Conservation (phyloP, 2,329 filamentous ascomycete genomes). For the Talaromyces amestolkiae region DNA sequence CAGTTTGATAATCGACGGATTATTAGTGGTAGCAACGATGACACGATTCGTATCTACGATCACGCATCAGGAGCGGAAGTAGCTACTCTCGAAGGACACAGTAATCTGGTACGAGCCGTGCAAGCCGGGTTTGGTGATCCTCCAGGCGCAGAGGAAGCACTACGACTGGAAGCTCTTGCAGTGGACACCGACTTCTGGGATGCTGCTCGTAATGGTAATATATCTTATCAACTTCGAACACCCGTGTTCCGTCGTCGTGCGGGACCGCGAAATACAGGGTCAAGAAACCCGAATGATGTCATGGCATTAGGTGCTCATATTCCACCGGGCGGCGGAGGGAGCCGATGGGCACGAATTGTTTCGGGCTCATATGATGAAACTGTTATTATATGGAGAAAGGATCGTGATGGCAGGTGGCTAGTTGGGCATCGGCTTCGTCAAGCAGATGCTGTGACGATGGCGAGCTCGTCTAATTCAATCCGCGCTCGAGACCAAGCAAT, state of each 20-base stretch:
- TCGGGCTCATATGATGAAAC: slow-evolving; percentile 95
- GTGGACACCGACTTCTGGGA: slow-evolving; percentile 72
- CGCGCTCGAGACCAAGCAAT: slow-evolving; percentile 18
- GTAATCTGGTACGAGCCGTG: slow-evolving; percentile 83
- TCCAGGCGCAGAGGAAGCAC: slow-evolving; percentile 72
- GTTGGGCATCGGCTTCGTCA: slow-evolving; percentile 72
- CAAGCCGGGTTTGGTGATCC: slow-evolving; percentile 92
- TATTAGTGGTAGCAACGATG: slow-evolving; percentile 93
- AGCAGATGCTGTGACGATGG: slow-evolving; percentile 47
- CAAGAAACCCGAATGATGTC: slow-evolving; percentile 70
- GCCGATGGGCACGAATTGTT: slow-evolving; percentile 88
- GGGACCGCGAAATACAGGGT: slow-evolving; percentile 62
- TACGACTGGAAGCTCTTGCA: slow-evolving; percentile 68
- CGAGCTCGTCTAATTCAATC: slow-evolving; percentile 21
- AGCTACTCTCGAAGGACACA: slow-evolving; percentile 78
- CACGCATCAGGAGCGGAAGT: slow-evolving; percentile 81
- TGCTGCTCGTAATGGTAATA: slow-evolving; percentile 49
- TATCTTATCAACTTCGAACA: slow-evolving; percentile 42
- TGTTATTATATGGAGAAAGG: slow-evolving; percentile 90
- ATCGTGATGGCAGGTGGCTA: slow-evolving; percentile 81
- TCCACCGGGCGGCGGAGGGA: slow-evolving; percentile 85
- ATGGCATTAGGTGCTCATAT: slow-evolving; percentile 76
- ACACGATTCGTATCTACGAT: slow-evolving; percentile 94
- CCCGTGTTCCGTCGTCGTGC: neutral
- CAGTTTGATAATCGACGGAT: slow-evolving; percentile 93